Percentiles rank a stretch among this genome's conserved stretches.
These are phyloP conservation scores for Mycena venus DNA, from an alignment of 768 basidiomycete species.

Conservation along the genomic window DNA sequence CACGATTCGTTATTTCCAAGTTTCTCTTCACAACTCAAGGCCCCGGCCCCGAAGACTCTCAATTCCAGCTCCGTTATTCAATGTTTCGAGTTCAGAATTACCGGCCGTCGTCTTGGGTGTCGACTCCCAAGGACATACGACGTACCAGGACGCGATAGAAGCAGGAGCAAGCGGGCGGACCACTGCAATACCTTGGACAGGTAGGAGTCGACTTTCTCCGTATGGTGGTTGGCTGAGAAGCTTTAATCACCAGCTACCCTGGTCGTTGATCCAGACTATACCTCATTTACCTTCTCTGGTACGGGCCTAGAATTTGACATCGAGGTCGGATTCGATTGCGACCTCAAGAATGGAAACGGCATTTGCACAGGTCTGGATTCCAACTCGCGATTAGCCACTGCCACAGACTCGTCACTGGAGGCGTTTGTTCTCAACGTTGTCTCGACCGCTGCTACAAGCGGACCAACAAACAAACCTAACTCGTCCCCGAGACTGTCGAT, in stretches of 20 bases:
- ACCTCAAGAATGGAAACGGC: background rate
- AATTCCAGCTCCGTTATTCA: too few species aligned
- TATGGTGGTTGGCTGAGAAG: too few species aligned
- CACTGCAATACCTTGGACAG: too few species aligned
- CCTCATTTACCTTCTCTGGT: background rate
- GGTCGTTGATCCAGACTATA: background rate
- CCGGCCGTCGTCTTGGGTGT: too few species aligned
- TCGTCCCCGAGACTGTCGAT: background rate
- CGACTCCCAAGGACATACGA: too few species aligned
- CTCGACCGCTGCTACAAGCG: background rate
- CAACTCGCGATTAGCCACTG: background rate
- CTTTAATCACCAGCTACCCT: background rate
- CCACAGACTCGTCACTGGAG: background rate
- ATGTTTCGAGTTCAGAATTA: too few species aligned
- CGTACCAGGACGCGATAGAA: too few species aligned
- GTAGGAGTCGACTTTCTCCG: too few species aligned
- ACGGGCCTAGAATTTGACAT: background rate
- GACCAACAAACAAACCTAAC: background rate
- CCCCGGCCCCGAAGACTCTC: too few species aligned
- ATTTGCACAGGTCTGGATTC: background rate
- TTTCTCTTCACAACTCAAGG: too few species aligned
- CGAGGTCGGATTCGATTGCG: background rate
- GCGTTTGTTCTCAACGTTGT: background rate
- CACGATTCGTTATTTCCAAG: too few species aligned
- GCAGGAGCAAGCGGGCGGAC: too few species aligned